A percentile compares a stretch with the other conserved stretches of the same genome.
Evolutionary conservation across 208 protist species (phyloP).

Genomic region (Leishmania mexicana): DNA sequence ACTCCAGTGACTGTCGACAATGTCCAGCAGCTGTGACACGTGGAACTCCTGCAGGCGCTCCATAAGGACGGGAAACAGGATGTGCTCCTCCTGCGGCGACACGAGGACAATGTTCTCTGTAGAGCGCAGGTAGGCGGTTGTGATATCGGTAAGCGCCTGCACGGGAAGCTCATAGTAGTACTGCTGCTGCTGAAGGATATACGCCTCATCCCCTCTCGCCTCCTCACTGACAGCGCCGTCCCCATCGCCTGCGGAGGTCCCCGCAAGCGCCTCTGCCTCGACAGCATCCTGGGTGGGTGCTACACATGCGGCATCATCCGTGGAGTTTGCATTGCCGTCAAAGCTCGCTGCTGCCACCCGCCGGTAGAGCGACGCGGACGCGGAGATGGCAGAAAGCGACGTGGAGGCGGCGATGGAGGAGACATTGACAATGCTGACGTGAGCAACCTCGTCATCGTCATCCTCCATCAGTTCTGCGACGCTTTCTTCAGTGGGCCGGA

Average conservation of each 20-base stretch:
- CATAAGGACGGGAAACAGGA: constrained; percentile 69
- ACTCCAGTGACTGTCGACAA: constrained; percentile 65
- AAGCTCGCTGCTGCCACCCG: neutral
- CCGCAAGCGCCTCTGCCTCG: neutral
- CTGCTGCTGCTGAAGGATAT: constrained; percentile 20
- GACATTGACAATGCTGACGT: neutral
- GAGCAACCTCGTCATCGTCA: constrained; percentile 2
- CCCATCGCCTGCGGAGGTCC: neutral
- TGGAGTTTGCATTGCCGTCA: neutral
- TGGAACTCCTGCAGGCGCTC: constrained; percentile 56
- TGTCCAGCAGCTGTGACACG: constrained; percentile 59
- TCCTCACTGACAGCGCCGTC: neutral
- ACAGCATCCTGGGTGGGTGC: neutral
- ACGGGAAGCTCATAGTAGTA: constrained; percentile 31
- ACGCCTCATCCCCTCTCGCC: neutral
- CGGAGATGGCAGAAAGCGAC: constrained; percentile 13
- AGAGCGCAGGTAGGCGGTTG: constrained; percentile 50
- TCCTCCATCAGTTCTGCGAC: constrained; percentile 31
- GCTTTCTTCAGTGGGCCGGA: constrained; percentile 27
- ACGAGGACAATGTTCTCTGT: constrained; percentile 57
- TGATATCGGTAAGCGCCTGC: constrained; percentile 38
- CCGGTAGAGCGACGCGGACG: constrained; percentile 14
- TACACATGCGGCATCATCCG: neutral
- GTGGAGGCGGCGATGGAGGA: neutral
- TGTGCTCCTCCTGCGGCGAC: constrained; percentile 62